Percentiles rank a stretch among this genome's conserved stretches.
phyloP scores from a whole-genome alignment of 805 yeast genomes.

The Spathaspora hagerdaliae region DNA sequence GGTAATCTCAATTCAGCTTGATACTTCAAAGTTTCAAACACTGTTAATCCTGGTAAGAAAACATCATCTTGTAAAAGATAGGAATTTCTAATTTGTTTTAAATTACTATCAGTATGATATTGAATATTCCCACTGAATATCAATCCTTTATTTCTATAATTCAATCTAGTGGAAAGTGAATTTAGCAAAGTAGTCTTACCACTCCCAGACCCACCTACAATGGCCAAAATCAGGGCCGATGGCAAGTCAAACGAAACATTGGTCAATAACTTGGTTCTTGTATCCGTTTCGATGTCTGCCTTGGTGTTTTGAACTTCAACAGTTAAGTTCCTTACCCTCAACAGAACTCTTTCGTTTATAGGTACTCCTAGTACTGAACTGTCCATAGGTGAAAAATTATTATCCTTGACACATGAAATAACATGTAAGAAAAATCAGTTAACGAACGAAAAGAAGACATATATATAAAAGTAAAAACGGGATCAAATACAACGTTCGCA shows the following conservation, averaged over 20 bases:
- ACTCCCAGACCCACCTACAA: constrained; percentile 44
- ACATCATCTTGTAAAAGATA: constrained; percentile 77
- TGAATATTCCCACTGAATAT: constrained; percentile 40
- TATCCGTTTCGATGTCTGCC: constrained; percentile 8
- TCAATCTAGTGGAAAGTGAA: constrained; percentile 50
- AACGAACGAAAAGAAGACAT: no score
- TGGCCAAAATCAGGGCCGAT: constrained; percentile 32
- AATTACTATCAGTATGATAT: constrained; percentile 15
- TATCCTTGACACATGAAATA: no score
- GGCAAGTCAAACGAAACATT: constrained; percentile 26
- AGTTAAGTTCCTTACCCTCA: background rate
- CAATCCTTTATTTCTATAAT: constrained; percentile 37
- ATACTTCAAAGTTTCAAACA: constrained; percentile 62
- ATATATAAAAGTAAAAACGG: no score
- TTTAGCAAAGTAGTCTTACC: constrained; percentile 40
- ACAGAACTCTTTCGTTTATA: background rate
- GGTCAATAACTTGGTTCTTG: constrained; percentile 14
- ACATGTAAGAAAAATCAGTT: no score
- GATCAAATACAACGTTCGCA: no score
- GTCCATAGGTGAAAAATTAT: background rate
- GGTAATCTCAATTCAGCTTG: constrained; percentile 72
- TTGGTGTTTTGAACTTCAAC: background rate
- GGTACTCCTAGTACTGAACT: background rate
- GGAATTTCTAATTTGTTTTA: constrained; percentile 35
- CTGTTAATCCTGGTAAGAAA: constrained; percentile 66